A percentile compares a stretch with the other conserved stretches of the same genome.
These are phyloP conservation scores for Pythium apleroticum DNA, from an alignment of 352 stramenopile species.

Conservation along the genomic window DNA sequence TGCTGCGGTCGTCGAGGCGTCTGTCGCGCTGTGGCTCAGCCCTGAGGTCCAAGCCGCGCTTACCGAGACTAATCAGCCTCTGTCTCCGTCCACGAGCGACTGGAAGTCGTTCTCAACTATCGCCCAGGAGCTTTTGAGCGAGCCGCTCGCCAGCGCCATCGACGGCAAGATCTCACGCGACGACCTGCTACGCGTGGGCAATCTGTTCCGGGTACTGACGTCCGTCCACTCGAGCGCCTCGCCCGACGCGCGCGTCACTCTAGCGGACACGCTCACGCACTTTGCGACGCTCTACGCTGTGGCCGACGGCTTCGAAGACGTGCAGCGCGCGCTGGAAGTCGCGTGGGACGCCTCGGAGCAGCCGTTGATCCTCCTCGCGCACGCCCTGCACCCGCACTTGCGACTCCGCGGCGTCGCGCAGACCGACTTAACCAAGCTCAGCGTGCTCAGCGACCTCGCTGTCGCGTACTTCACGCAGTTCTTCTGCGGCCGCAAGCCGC, in stretches of 20 bases:
- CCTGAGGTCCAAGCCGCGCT: slow-evolving; percentile 22
- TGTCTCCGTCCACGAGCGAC: slow-evolving; percentile 14
- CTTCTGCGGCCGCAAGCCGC: slow-evolving; percentile 39
- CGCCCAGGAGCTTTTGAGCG: slow-evolving; percentile 24
- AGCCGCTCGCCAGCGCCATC: slow-evolving; percentile 24
- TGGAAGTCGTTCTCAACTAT: slow-evolving; percentile 35
- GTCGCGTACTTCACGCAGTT: slow-evolving; percentile 58
- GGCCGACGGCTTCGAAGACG: slow-evolving; percentile 42
- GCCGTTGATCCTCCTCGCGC: slow-evolving; percentile 60
- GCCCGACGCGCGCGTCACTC: slow-evolving; percentile 18
- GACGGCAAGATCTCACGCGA: slow-evolving; percentile 40
- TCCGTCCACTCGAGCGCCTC: slow-evolving; percentile 31
- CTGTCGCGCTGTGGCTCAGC: slow-evolving; percentile 40
- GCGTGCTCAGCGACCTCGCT: slow-evolving; percentile 55
- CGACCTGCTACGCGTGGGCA: slow-evolving; percentile 40
- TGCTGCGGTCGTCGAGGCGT: slow-evolving; percentile 30
- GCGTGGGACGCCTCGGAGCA: slow-evolving; percentile 61
- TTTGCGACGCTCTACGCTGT: slow-evolving; percentile 44
- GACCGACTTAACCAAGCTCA: slow-evolving; percentile 56
- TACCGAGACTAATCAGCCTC: neutral
- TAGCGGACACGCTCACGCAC: slow-evolving; percentile 49
- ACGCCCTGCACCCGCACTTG: slow-evolving; percentile 58
- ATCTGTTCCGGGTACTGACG: slow-evolving; percentile 42
- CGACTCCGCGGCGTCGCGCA: slow-evolving; percentile 39
- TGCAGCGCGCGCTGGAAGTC: slow-evolving; percentile 54